Conservation (phyloP, 768 basidiomycete species). For the Tulasnella sp. region DNA sequence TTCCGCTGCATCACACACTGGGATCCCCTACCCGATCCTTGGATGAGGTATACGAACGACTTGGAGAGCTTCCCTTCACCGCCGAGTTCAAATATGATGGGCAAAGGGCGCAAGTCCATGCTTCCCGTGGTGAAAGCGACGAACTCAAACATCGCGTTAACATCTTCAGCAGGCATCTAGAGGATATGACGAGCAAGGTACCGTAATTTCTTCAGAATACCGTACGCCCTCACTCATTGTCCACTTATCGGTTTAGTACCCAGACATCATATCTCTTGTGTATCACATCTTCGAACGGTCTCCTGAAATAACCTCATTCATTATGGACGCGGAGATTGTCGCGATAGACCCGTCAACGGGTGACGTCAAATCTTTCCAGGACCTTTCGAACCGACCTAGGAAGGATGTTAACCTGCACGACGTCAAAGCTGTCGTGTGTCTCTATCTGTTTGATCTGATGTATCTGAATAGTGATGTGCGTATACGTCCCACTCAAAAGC, state of each 20-base stretch:
- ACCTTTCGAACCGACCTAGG: conserved; percentile 71
- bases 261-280: conserved; percentile 60
- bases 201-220: conserved; percentile 7
- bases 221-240: background rate
- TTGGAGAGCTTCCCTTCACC: conserved; percentile 56
- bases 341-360: conserved; percentile 60
- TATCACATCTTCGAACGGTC: conserved; percentile 38
- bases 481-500: conserved; percentile 8
- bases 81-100: conserved; percentile 93
- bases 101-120: conserved; percentile 76
- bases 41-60: conserved; percentile 66
- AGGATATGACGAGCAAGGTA: conserved; percentile 87
- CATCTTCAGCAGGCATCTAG: conserved; percentile 81
- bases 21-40: conserved; percentile 81
- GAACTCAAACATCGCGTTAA: conserved; percentile 34
- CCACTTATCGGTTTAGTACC: conserved; percentile 49
- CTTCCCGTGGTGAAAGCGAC: conserved; percentile 27
- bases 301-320: conserved; percentile 46
- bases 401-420: conserved; percentile 70
- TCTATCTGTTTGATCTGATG: conserved; percentile 87
- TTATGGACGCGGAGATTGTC: conserved; percentile 81
- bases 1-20: conserved; percentile 76
- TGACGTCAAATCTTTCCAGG: conserved; percentile 69
- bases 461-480: conserved; percentile 68
- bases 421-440: conserved; percentile 68